Evolutionary conservation across 306 rosid genomes (phyloP).

Genomic region (Ziziphus jujuba): DNA sequence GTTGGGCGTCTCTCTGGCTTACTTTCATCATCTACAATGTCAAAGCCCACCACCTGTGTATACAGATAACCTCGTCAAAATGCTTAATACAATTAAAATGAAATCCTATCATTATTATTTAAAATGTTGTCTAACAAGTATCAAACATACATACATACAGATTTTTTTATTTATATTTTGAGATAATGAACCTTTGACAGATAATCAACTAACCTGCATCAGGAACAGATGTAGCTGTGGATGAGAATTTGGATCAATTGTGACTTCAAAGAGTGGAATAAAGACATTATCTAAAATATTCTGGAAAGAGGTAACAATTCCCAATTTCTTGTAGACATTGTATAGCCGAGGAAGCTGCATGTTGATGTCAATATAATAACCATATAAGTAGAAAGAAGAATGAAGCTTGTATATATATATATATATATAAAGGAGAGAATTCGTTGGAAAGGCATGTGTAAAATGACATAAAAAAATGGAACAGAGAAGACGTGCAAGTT

Average conservation of each 20-base stretch:
- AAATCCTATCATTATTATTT: background rate
- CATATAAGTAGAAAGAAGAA: slow-evolving; percentile 12
- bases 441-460: background rate
- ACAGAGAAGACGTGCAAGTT: background rate
- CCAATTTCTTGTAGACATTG: slow-evolving; percentile 77
- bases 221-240: slow-evolving; percentile 84
- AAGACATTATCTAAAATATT: slow-evolving; percentile 77
- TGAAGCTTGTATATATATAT: background rate
- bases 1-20: slow-evolving; percentile 92
- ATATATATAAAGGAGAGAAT: slow-evolving; percentile 2
- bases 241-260: slow-evolving; percentile 79
- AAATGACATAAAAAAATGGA: background rate
- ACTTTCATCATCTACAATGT: slow-evolving; percentile 86
- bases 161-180: too few species aligned
- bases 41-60: slow-evolving; percentile 81
- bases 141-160: too few species aligned
- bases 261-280: slow-evolving; percentile 79
- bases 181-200: background rate
- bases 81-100: background rate
- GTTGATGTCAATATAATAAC: slow-evolving; percentile 19
- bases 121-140: background rate
- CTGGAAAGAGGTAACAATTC: slow-evolving; percentile 79
- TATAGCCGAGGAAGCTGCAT: slow-evolving; percentile 74
- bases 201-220: slow-evolving; percentile 54
- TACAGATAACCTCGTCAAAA: slow-evolving; percentile 3